Evolutionary conservation across 2,329 filamentous ascomycete species (phyloP).

Genomic region (Fusarium sp.): DNA sequence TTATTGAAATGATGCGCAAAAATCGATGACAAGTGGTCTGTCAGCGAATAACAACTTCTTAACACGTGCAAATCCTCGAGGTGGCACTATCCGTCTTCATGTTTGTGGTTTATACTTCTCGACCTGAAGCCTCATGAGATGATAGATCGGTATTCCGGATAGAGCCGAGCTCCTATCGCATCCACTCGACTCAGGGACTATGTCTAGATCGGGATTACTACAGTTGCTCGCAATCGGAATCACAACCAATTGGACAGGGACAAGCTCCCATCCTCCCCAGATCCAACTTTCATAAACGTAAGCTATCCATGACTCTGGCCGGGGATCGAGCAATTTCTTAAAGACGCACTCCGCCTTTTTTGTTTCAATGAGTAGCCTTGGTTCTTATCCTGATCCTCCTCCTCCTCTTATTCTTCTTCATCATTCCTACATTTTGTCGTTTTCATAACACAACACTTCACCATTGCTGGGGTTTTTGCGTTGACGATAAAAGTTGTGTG

Average conservation of each 20-base stretch:
- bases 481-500: constrained; percentile 20
- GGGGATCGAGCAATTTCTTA: constrained; percentile 30
- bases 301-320: constrained; percentile 41
- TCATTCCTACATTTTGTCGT: not conserved
- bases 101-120: not conserved
- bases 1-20: constrained; percentile 3
- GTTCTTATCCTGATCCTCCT: not conserved
- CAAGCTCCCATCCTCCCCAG: constrained; percentile 36
- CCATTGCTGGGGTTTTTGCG: not conserved
- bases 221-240: constrained; percentile 42
- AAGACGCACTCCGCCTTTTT: constrained; percentile 29
- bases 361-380: constrained; percentile 1
- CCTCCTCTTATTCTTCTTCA: not conserved
- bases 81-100: not conserved
- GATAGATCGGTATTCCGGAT: constrained; percentile 37
- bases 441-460: not conserved
- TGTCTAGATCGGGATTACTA: constrained; percentile 46
- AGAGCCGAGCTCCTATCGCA: constrained; percentile 42
- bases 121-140: constrained; percentile 7
- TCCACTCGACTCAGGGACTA: constrained; percentile 46
- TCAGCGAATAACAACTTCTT: not conserved
- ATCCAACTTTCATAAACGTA: constrained; percentile 47
- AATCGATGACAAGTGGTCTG: constrained; percentile 10
- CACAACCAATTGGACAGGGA: constrained; percentile 44
- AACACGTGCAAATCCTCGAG: constrained; percentile 1